Percentiles rank a stretch among this genome's conserved stretches.
Conservation (phyloP, 768 basidiomycete species). For the Gyrodon lividus region DNA sequence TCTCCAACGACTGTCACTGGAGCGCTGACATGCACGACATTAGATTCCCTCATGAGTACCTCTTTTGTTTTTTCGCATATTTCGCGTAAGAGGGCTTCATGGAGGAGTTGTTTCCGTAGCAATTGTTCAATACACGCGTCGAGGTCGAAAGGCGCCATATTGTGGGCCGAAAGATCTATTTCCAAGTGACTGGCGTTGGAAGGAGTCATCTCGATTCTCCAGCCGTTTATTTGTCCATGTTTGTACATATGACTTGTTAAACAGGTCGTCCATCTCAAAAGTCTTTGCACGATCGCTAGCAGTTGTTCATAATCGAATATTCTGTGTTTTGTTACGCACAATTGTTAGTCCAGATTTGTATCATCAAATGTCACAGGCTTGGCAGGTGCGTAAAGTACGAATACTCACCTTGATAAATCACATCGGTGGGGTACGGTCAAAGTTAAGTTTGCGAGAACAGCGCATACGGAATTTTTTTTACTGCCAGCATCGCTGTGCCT, state of each 20-base stretch:
- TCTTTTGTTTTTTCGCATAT: slow-evolving; percentile 99
- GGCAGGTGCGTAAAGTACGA: slow-evolving; percentile 15
- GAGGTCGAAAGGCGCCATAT: slow-evolving; percentile 76
- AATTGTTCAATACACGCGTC: slow-evolving; percentile 94
- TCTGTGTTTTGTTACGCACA: too few relatives aligned
- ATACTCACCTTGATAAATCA: slow-evolving; percentile 14
- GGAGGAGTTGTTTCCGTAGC: slow-evolving; percentile 88
- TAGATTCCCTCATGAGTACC: slow-evolving; percentile 97
- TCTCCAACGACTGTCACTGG: slow-evolving; percentile 99
- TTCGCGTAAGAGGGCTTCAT: slow-evolving; percentile 92
- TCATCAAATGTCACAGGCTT: background rate
- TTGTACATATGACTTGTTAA: too few relatives aligned
- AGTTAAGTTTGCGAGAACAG: slow-evolving; percentile 31
- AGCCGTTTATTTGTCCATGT: slow-evolving; percentile 32
- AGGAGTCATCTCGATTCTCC: background rate
- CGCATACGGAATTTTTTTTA: slow-evolving; percentile 31
- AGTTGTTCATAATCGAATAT: too few relatives aligned
- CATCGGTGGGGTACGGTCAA: slow-evolving; percentile 20
- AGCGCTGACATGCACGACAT: slow-evolving; percentile 95
- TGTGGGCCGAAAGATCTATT: background rate
- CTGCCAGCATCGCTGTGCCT: slow-evolving; percentile 25
- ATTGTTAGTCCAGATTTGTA: too few relatives aligned
- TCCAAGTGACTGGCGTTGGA: background rate
- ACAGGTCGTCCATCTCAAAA: too few relatives aligned
- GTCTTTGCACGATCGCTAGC: too few relatives aligned